These are phyloP conservation scores for Starmerella sp. DNA, from an alignment of 805 yeast genomes.

Conservation along the genomic window DNA sequence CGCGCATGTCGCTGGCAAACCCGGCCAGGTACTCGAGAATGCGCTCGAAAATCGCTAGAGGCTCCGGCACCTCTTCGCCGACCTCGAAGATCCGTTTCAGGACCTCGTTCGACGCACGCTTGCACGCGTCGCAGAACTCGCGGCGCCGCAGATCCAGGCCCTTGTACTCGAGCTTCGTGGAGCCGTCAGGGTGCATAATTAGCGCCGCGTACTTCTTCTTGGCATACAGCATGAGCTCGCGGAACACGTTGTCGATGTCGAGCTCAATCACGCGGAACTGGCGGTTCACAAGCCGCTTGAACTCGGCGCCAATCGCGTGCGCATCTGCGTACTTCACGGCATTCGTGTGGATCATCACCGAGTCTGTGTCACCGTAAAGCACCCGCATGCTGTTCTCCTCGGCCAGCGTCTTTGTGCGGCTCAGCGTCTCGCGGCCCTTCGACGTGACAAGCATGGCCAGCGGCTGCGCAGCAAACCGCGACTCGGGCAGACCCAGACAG, in stretches of 20 bases:
- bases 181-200: constrained; percentile 39
- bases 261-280: constrained; percentile 79
- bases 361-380: constrained; percentile 96
- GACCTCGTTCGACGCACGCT: constrained; percentile 70
- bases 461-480: constrained; percentile 92
- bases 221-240: constrained; percentile 73
- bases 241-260: constrained; percentile 89
- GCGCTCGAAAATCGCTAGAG: constrained; percentile 9
- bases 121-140: constrained; percentile 87
- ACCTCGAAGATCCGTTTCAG: constrained; percentile 33
- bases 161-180: constrained; percentile 70
- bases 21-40: constrained; percentile 43
- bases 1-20: constrained; percentile 45
- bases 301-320: constrained; percentile 67
- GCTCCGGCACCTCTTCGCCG: constrained; percentile 47
- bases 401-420: constrained; percentile 86
- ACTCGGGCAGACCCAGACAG: constrained; percentile 83
- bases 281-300: constrained; percentile 77
- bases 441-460: constrained; percentile 90
- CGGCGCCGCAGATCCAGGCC: constrained; percentile 96
- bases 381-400: constrained; percentile 74
- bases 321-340: constrained; percentile 61
- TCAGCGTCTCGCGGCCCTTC: constrained; percentile 89
- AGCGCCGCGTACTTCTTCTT: constrained; percentile 96
- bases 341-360: constrained; percentile 95